Percentiles rank a stretch among this genome's conserved stretches.
Evolutionary conservation across 2,329 filamentous ascomycete genomes (phyloP).

Genomic region (Waltergamsia citrina): DNA sequence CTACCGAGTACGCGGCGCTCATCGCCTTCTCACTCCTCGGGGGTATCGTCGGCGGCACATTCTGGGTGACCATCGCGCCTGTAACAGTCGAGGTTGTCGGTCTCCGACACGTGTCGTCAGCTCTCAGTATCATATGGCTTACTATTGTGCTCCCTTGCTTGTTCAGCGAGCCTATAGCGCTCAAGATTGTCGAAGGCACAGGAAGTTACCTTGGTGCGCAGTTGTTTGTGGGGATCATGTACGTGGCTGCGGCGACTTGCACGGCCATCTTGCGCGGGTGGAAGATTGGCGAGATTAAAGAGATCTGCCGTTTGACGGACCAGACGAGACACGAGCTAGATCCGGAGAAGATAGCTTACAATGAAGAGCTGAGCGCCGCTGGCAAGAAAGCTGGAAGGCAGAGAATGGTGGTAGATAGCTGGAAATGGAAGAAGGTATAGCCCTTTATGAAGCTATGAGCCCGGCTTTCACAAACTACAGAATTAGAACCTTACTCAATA

Average conservation of each 20-base stretch:
- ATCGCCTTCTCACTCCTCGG: conserved; percentile 65
- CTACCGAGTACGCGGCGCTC: conserved; percentile 52
- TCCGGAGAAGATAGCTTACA: conserved; percentile 17
- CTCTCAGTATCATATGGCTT: conserved; percentile 62
- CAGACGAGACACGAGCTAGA: conserved; percentile 18
- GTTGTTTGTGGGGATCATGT: conserved; percentile 53
- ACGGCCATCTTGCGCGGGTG: conserved; percentile 23
- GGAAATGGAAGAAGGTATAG: conserved; percentile 17
- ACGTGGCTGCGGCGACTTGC: conserved; percentile 33
- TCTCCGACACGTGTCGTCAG: conserved; percentile 56
- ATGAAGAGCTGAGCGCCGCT: conserved; percentile 13
- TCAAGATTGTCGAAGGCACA: conserved; percentile 37
- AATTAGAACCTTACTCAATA: too few relatives aligned
- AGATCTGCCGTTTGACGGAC: conserved; percentile 19
- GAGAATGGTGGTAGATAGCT: conserved; percentile 21
- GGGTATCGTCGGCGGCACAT: conserved; percentile 60
- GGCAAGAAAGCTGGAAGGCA: conserved; percentile 16
- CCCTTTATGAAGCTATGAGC: too few relatives aligned
- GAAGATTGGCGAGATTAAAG: conserved; percentile 24
- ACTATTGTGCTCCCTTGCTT: conserved; percentile 61
- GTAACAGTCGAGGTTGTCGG: conserved; percentile 69
- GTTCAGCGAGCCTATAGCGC: conserved; percentile 55
- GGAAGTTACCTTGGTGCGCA: conserved; percentile 42
- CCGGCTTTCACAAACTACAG: too few relatives aligned
- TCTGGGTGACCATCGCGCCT: conserved; percentile 61